Base-by-base conservation (phyloP, 345 rosid species). In the Mangifera indica region DNA sequence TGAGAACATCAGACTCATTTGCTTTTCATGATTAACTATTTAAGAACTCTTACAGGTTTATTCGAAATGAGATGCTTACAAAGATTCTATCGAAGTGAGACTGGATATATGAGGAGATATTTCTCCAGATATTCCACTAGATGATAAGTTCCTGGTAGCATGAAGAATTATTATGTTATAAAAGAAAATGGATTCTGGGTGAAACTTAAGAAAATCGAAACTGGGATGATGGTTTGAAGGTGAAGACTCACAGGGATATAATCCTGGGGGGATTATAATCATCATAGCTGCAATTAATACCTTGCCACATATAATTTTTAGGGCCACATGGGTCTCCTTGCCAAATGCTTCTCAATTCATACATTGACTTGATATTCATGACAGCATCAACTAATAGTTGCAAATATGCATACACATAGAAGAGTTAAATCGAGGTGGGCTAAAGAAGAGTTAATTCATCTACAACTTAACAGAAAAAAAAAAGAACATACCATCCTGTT, bases 241-340 rank as follows among this genome's bases (percentile, higher is more conserved):
- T 26, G 3, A n/a, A 22, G 10, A 63, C 87, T 80, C 80, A 84
- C 89, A 81, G 73, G 52, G 65, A 74, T 74, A 70, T 74, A 62
- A 87, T 46, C 46, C 67, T 66, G 10, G 79, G 79, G n/a, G 76
- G 74, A 5, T n/a, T 26, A 12, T n/a, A n/a, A n/a, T n/a, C n/a
- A n/a, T 18, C 13, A n/a, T 37, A 66, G 75, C 64, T 73, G 78
- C 87, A 87, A 54, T 76, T 73, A 67, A 87, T 73, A 62, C 91
- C 84, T 14, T 84, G 79, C 87, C 88, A 81, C 42, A 51, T 8
- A 63, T 74, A 84, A 22, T 11, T 54, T 72, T 24, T 61, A n/a
- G 85, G 88, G 74, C 14, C 64, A 32, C 86, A 82, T 54, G 88
- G 88, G 79, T 82, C 90, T 52, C 88, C 88, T 61, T 82, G 83